Base-by-base conservation (phyloP, 306 rosid species). In the cucumber (Cucumis sativus) region DNA sequence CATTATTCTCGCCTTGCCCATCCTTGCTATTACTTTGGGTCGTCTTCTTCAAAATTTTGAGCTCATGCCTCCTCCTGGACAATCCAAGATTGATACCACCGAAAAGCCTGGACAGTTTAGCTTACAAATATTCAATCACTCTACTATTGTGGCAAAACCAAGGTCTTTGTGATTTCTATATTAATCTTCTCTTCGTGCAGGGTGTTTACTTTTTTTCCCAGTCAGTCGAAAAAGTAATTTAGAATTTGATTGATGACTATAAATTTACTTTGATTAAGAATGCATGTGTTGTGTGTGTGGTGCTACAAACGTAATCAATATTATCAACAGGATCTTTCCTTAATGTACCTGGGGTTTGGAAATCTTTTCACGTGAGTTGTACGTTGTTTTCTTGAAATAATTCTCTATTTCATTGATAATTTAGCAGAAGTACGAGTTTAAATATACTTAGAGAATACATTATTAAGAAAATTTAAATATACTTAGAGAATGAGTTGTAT, bases 91-190 rank as follows among this genome's bases (percentile, higher is more conserved):
- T 23, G 98, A 91, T 43, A 89, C 92, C 10, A 15, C 93, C 0
- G 98, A 91, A 85, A 93, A 93, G 77, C 95, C 93, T 47, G 97
- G 98, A 1, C 98, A 93, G 10, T 93, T 93, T 68, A 93, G 98
- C 80, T 67, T 93, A 81, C 98, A 93, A 66, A 93, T 93, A 62
- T 82, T 91, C 72, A 91, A 89, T 77, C 98, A 91, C 40, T 93
- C 97, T 75, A 93, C 89, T 43, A 82, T 93, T 83, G 90, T 93
- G 11, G 83, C 87, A 54, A 93, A 91, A 85, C 91, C 95, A 41
- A 85, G 80, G 56, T 77, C 88, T 2, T 39, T 66, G 10, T 66
- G 30, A 66, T 9, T 39, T 39, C 30, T n/a, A n/a, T 37, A 65
- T 17, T 35, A 61, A 61, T 11, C 72, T 1, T 66, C 51, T 2